A percentile compares a stretch with the other conserved stretches of the same genome.
Evolutionary conservation across 352 stramenopile species (phyloP).

Genomic region (Achlya hypogyna): DNA sequence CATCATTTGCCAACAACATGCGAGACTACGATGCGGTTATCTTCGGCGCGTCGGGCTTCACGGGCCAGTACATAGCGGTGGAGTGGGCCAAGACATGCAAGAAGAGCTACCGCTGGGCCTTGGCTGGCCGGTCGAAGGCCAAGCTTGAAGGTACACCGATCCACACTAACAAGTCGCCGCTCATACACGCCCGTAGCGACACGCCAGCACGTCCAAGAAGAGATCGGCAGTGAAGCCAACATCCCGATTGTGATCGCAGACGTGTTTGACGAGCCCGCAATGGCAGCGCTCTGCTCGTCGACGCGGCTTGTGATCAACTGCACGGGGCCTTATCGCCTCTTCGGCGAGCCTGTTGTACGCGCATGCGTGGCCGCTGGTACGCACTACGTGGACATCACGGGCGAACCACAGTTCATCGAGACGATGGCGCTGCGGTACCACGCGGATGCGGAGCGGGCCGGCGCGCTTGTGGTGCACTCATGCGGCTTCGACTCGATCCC

Average conservation of each 20-base stretch:
- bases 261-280: not conserved
- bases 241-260: slow-evolving; percentile 5
- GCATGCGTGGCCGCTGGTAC: not conserved
- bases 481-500: slow-evolving; percentile 17
- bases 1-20: not conserved
- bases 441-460: slow-evolving; percentile 4
- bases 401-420: slow-evolving; percentile 19
- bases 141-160: slow-evolving; percentile 6
- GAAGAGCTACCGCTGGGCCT: not conserved
- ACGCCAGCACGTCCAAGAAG: not conserved
- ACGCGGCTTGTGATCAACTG: slow-evolving; percentile 18
- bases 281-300: slow-evolving; percentile 4
- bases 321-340: slow-evolving; percentile 10
- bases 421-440: slow-evolving; percentile 14
- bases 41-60: slow-evolving; percentile 16
- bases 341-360: slow-evolving; percentile 12
- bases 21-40: slow-evolving; percentile 7
- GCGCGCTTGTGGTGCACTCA: slow-evolving; percentile 2
- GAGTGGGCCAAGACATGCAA: slow-evolving; percentile 3
- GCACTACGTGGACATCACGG: slow-evolving; percentile 19
- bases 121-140: slow-evolving; percentile 3
- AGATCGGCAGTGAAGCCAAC: not conserved
- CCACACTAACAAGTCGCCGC: not conserved
- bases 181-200: not conserved
- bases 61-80: slow-evolving; percentile 11